These are phyloP conservation scores for Fusarium sp. DNA, from an alignment of 2,329 filamentous ascomycete genomes.

Conservation along the genomic window DNA sequence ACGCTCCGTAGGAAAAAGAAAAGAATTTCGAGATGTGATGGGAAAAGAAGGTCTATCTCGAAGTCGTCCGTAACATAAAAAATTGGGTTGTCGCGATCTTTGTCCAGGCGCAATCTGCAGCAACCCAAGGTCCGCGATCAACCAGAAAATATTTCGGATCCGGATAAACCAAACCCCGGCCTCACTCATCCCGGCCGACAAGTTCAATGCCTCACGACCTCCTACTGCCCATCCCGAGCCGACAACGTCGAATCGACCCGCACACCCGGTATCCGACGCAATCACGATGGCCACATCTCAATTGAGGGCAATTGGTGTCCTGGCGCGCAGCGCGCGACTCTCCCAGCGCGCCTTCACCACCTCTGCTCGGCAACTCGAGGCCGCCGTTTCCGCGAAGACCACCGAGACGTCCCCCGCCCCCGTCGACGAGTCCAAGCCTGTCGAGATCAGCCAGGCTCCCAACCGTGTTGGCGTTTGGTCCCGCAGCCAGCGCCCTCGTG, in stretches of 20 bases:
- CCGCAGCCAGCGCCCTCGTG: slow-evolving; percentile 83
- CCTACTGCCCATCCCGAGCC: slow-evolving; percentile 32
- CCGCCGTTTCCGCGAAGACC: slow-evolving; percentile 54
- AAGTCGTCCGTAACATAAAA: background rate
- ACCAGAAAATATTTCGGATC: slow-evolving; percentile 37
- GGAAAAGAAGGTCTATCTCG: background rate
- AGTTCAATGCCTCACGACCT: slow-evolving; percentile 42
- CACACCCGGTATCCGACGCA: slow-evolving; percentile 42
- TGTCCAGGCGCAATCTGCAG: slow-evolving; percentile 11
- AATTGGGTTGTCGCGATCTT: slow-evolving; percentile 13
- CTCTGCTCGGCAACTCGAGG: slow-evolving; percentile 61
- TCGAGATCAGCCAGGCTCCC: slow-evolving; percentile 80
- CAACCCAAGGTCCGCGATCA: background rate
- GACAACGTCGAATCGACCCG: slow-evolving; percentile 42
- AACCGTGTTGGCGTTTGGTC: slow-evolving; percentile 88
- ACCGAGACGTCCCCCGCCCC: slow-evolving; percentile 58
- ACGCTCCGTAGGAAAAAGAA: background rate
- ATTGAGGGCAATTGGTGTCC: slow-evolving; percentile 58
- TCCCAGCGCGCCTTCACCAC: slow-evolving; percentile 61
- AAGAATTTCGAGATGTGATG: background rate
- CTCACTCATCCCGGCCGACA: slow-evolving; percentile 9
- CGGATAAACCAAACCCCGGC: slow-evolving; percentile 41
- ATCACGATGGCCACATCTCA: slow-evolving; percentile 57
- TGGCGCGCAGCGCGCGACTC: slow-evolving; percentile 58
- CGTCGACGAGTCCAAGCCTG: slow-evolving; percentile 55